Percentiles rank a stretch among this genome's conserved stretches.
Evolutionary conservation across 2,329 filamentous ascomycete genomes (phyloP).

Genomic region (Claviceps pazoutovae): DNA sequence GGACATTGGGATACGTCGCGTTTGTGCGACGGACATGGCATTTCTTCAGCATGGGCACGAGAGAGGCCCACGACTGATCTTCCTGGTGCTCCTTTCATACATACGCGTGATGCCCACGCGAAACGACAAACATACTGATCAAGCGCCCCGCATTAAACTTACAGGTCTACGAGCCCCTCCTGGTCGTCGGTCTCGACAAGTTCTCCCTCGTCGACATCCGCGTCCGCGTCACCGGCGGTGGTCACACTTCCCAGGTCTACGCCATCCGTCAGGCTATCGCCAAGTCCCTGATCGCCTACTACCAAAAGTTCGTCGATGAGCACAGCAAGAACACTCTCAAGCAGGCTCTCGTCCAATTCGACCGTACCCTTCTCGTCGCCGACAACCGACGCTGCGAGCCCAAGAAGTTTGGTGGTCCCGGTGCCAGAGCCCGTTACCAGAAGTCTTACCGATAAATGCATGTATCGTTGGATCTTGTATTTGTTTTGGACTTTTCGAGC

Average conservation of each 20-base stretch:
- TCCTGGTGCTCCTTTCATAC: background rate
- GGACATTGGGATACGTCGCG: background rate
- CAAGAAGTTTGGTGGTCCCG: slow-evolving; percentile 93
- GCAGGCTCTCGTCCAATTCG: slow-evolving; percentile 89
- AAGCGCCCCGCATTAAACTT: background rate
- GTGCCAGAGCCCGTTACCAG: slow-evolving; percentile 94
- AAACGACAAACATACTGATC: background rate
- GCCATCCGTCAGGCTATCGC: slow-evolving; percentile 97
- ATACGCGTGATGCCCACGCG: background rate
- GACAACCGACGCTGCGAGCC: slow-evolving; percentile 98
- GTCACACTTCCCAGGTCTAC: slow-evolving; percentile 95
- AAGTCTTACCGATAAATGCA: slow-evolving; percentile 90
- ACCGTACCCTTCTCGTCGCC: slow-evolving; percentile 93
- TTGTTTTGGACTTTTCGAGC: background rate
- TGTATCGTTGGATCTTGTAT: background rate
- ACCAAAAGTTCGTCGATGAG: slow-evolving; percentile 99
- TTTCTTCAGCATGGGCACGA: background rate
- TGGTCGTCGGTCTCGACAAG: slow-evolving; percentile 95
- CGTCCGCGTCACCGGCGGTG: slow-evolving; percentile 90
- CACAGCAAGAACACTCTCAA: slow-evolving; percentile 99
- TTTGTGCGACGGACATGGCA: background rate
- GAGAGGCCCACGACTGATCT: background rate
- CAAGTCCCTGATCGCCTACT: slow-evolving; percentile 70
- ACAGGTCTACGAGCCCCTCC: slow-evolving; percentile 93
- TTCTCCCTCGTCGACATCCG: slow-evolving; percentile 95